Conservation (phyloP, 257 asterid genomes). For the Plantago elongata region DNA sequence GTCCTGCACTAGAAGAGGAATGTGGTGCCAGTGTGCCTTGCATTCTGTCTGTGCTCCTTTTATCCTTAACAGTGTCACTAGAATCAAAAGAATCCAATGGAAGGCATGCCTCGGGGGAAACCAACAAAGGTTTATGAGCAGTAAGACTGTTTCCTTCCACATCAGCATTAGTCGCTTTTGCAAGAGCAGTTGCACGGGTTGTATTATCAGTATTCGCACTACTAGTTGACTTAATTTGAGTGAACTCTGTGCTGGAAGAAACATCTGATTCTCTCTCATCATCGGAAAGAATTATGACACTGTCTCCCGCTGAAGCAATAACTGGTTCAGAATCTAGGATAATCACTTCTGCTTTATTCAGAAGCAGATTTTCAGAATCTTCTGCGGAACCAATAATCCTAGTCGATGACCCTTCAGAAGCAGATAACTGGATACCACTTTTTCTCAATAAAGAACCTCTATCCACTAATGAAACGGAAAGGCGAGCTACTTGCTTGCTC, state of each 20-base stretch:
- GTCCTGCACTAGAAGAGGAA: conserved; percentile 34
- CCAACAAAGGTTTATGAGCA: conserved; percentile 19
- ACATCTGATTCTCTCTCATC: conserved; percentile 57
- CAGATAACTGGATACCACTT: conserved; percentile 21
- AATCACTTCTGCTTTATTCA: conserved; percentile 31
- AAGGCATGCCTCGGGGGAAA: conserved; percentile 25
- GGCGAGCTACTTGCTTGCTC: conserved; percentile 55
- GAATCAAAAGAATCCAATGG: conserved; percentile 26
- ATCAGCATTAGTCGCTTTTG: conserved; percentile 26
- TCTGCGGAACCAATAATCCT: conserved; percentile 27
- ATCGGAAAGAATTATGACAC: conserved; percentile 54
- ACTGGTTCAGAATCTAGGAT: conserved; percentile 28
- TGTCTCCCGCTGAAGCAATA: conserved; percentile 28
- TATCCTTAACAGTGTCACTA: conserved; percentile 24
- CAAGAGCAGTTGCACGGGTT: conserved; percentile 30
- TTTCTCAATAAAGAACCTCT: conserved; percentile 31
- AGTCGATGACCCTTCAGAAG: conserved; percentile 28
- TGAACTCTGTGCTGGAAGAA: conserved; percentile 29
- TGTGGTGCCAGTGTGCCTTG: conserved; percentile 25
- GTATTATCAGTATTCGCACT: conserved; percentile 24
- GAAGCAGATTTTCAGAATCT: conserved; percentile 25
- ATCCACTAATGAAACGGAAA: conserved; percentile 55
- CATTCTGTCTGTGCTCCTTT: conserved; percentile 23
- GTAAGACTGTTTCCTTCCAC: conserved; percentile 27
- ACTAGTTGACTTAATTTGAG: conserved; percentile 27